Conservation (phyloP, 1,139 yeast species). For the Geotrichum australiense region DNA sequence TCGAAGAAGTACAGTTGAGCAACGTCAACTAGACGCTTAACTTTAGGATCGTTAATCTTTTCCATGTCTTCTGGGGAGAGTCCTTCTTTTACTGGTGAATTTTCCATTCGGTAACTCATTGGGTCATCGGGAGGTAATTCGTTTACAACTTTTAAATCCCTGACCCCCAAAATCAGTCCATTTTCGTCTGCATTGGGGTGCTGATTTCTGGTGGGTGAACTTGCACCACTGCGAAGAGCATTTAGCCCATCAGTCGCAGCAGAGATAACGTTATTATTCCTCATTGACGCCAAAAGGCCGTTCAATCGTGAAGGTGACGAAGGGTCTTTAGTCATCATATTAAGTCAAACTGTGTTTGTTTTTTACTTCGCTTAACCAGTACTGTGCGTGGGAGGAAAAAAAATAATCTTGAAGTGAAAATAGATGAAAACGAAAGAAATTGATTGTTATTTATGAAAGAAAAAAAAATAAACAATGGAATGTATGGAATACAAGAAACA, state of each 20-base stretch:
- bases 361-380: too few relatives aligned
- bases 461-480: too few relatives aligned
- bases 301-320: slow-evolving; percentile 19
- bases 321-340: slow-evolving; percentile 18
- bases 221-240: slow-evolving; percentile 19
- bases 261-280: slow-evolving; percentile 11
- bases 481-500: too few relatives aligned
- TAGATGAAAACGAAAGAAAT: neutral
- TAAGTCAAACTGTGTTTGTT: too few relatives aligned
- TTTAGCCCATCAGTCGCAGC: slow-evolving; percentile 19
- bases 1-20: slow-evolving; percentile 74
- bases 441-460: too few relatives aligned
- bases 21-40: slow-evolving; percentile 81
- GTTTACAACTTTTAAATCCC: slow-evolving; percentile 20
- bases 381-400: slow-evolving; percentile 8
- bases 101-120: slow-evolving; percentile 13
- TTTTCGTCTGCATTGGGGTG: slow-evolving; percentile 19
- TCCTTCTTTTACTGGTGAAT: slow-evolving; percentile 10
- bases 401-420: slow-evolving; percentile 4
- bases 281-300: slow-evolving; percentile 19
- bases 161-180: slow-evolving; percentile 24
- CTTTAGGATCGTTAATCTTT: slow-evolving; percentile 65
- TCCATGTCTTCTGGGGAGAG: slow-evolving; percentile 31
- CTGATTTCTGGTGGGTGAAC: slow-evolving; percentile 17
- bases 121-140: slow-evolving; percentile 8